Evolutionary conservation across 2,329 filamentous ascomycete species (phyloP).

Genomic region (Curvularia eragrostidis): DNA sequence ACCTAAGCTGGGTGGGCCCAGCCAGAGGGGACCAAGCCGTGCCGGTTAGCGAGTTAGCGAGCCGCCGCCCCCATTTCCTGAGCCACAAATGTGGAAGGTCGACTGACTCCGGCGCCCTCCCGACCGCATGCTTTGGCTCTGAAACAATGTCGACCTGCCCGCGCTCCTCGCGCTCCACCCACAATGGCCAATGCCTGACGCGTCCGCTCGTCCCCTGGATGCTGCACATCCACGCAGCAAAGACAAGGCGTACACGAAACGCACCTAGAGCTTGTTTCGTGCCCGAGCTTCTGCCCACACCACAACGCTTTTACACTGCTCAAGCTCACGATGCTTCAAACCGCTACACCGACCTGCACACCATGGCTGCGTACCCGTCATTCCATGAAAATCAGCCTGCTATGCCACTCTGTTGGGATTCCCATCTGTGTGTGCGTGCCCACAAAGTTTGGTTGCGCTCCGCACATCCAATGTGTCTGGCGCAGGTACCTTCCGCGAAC

Average conservation of each 20-base stretch:
- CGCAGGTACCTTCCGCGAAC: background rate
- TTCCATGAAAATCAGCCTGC: background rate
- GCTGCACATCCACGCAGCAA: conserved; percentile 10
- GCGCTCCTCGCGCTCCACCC: background rate
- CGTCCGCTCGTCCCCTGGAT: background rate
- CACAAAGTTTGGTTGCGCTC: background rate
- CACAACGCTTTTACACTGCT: background rate
- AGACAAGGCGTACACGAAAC: conserved; percentile 29
- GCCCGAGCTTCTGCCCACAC: background rate
- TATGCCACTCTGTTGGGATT: background rate
- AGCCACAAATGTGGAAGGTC: conserved; percentile 16
- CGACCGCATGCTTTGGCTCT: conserved; percentile 2
- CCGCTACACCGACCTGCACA: background rate
- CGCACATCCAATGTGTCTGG: background rate
- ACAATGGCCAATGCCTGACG: background rate
- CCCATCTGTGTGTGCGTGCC: background rate
- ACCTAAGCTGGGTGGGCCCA: conserved; percentile 34
- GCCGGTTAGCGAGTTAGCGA: conserved; percentile 44
- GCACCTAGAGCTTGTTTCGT: conserved; percentile 20
- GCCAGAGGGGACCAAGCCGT: conserved; percentile 25
- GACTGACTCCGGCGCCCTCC: background rate
- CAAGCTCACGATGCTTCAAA: background rate
- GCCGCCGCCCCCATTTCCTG: conserved; percentile 22
- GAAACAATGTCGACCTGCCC: conserved; percentile 5
- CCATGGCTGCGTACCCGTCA: background rate